phyloP scores from a whole-genome alignment of 176 grass and related monocot genomes.

The Raddia distichophylla region DNA sequence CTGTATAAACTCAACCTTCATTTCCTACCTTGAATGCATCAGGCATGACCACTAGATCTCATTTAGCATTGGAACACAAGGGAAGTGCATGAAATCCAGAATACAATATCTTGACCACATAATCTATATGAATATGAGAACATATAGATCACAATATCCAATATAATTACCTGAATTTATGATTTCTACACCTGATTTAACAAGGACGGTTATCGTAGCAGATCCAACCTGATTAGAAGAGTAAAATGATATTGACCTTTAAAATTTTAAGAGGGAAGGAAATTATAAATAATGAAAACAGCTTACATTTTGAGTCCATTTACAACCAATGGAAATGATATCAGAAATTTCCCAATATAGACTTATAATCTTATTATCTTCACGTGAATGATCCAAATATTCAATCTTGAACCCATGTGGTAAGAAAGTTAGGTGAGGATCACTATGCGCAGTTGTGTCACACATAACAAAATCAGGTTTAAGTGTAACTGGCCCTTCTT shows the following conservation, averaged over 20 bases:
- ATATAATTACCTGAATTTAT: constrained; percentile 43
- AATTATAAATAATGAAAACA: constrained; percentile 31
- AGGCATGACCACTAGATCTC: not conserved
- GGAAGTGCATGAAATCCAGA: constrained; percentile 33
- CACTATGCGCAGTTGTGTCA: constrained; percentile 37
- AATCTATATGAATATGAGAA: not conserved
- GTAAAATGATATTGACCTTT: constrained; percentile 36
- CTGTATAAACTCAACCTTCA: not conserved
- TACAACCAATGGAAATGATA: constrained; percentile 61
- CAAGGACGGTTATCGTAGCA: constrained; percentile 36
- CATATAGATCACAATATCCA: not conserved
- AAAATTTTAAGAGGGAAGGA: not conserved
- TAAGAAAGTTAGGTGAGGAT: constrained; percentile 66
- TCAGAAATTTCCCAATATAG: constrained; percentile 62
- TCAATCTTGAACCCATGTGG: constrained; percentile 75
- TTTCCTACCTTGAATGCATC: constrained; percentile 21
- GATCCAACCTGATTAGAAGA: constrained; percentile 43
- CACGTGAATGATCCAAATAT: constrained; percentile 49
- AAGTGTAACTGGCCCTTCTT: constrained; percentile 55
- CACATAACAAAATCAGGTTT: constrained; percentile 65
- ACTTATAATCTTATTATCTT: constrained; percentile 54
- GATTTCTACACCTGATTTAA: constrained; percentile 25
- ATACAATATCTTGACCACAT: constrained; percentile 13
- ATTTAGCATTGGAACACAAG: constrained; percentile 11
- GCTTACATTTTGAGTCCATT: constrained; percentile 71